Conservation (phyloP, 768 basidiomycete species). For the Brasilioporus rufonigricans region DNA sequence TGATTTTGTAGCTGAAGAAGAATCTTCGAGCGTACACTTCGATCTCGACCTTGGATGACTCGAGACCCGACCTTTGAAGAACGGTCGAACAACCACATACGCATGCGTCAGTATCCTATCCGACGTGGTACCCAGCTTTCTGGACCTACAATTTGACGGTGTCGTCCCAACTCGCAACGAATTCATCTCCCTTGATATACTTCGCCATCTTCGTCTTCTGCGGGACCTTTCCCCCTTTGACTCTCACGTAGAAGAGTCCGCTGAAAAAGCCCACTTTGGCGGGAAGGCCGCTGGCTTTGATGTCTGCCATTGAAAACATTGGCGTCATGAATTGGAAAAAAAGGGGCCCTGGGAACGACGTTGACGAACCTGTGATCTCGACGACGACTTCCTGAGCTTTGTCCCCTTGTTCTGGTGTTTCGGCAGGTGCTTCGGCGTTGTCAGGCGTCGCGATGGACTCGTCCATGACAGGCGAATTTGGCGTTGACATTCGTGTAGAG, state of each 20-base stretch:
- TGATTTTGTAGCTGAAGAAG: slow-evolving; percentile 33
- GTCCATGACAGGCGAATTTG: slow-evolving; percentile 5
- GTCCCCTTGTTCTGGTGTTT: not conserved
- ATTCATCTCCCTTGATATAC: slow-evolving; percentile 26
- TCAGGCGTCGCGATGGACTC: not conserved
- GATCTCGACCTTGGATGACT: slow-evolving; percentile 33
- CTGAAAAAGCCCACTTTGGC: slow-evolving; percentile 31
- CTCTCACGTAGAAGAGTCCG: slow-evolving; percentile 27
- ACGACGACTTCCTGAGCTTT: slow-evolving; percentile 21
- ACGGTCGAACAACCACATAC: not conserved
- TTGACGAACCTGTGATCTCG: slow-evolving; percentile 26
- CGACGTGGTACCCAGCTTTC: not conserved
- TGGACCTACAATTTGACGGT: slow-evolving; percentile 25
- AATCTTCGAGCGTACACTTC: slow-evolving; percentile 33
- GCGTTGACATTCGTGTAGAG: slow-evolving; percentile 12
- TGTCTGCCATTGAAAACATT: slow-evolving; percentile 15
- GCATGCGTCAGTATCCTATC: not conserved
- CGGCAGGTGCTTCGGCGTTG: not conserved
- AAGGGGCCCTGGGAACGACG: too few relatives aligned
- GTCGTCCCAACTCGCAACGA: slow-evolving; percentile 30
- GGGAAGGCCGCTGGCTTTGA: slow-evolving; percentile 35
- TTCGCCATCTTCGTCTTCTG: slow-evolving; percentile 28
- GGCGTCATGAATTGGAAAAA: not conserved
- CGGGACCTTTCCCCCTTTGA: slow-evolving; percentile 29
- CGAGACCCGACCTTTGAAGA: slow-evolving; percentile 27